Percentiles rank a stretch among this genome's conserved stretches.
These are phyloP conservation scores for Cercospora sp. DNA, from an alignment of 2,329 filamentous ascomycete genomes.

Conservation along the genomic window DNA sequence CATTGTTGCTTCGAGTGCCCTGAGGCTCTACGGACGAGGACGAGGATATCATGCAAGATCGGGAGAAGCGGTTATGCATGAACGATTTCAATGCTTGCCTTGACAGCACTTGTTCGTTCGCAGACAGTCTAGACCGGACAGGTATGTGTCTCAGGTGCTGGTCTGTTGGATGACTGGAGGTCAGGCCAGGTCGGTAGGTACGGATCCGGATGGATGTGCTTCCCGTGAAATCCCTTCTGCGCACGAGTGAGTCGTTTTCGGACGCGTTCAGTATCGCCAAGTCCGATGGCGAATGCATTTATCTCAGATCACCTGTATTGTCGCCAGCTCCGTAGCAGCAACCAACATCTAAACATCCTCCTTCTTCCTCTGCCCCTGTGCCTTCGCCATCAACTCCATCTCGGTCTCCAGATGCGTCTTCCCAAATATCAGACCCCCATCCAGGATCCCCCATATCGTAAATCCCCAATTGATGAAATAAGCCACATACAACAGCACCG, in stretches of 20 bases:
- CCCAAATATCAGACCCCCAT: conserved; percentile 18
- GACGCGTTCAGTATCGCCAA: too few species aligned
- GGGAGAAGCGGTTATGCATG: background rate
- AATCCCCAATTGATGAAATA: conserved; percentile 18
- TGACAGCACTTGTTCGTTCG: background rate
- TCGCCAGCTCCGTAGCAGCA: background rate
- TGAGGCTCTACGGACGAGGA: background rate
- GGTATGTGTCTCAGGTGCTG: background rate
- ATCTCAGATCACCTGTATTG: too few species aligned
- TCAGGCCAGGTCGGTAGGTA: background rate
- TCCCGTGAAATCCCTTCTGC: background rate
- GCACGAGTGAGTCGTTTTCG: background rate
- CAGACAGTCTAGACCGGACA: background rate
- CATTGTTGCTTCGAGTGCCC: background rate
- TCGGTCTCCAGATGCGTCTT: conserved; percentile 15
- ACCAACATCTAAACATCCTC: background rate
- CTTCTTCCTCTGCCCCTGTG: background rate
- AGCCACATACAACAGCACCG: conserved; percentile 10
- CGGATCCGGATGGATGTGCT: background rate
- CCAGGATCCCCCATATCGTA: conserved; percentile 12
- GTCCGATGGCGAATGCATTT: too few species aligned
- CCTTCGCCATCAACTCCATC: conserved; percentile 15
- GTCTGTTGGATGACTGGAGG: background rate
- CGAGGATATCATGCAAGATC: background rate
- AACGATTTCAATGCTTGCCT: background rate